Base-by-base conservation (phyloP, 2,329 filamentous ascomycete genomes). In the Alternaria consortialis region DNA sequence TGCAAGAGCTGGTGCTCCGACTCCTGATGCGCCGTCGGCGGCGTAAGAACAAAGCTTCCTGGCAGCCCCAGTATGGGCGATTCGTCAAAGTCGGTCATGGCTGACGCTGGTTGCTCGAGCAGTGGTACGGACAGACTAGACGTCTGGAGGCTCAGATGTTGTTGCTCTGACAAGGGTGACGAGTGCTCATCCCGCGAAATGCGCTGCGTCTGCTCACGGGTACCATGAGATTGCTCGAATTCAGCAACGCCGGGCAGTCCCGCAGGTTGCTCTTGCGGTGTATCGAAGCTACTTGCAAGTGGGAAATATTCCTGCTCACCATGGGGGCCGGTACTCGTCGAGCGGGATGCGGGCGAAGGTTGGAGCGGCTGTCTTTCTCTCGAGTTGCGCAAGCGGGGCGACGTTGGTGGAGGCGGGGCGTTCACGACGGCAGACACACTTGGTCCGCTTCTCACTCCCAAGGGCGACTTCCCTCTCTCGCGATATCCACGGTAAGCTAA, bases 41-140 rank as follows among this genome's bases (percentile, higher is more conserved):
- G 76, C 3, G 76, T 78, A 48, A 71, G 67, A 52, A 54, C 86
- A 84, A 72, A 90, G 88, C 69, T 85, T 9, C 89, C 88, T 5
- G 89, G 89, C 61, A 91, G 84, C 6, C 87, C 89, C 15, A 92
- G 79, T 2, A 87, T 87, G 8, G 90, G 90, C 29, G 90, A 91
- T 69, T 91, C 89, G 56, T 83, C 81, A 48, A 83, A 81, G 46
- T 80, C 78, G 3, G 80, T 83, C 13, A 73, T 69, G 17, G 76
- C 76, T 27, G 79, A 80, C 50, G 67, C 46, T 4, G 74, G 67
- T 32, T 74, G 75, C 17, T 67, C 67, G 23, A 73, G 65, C n/a
- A 73, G 65, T 17, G 77, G 74, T 17, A 67, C 27, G n/a, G 74
- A 39, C 15, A 77, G 42, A 36, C 58, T 67, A 11, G 68, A 67